Evolutionary conservation across 805 yeast species (phyloP).

Genomic region (Helenozyma baotianmanensis): DNA sequence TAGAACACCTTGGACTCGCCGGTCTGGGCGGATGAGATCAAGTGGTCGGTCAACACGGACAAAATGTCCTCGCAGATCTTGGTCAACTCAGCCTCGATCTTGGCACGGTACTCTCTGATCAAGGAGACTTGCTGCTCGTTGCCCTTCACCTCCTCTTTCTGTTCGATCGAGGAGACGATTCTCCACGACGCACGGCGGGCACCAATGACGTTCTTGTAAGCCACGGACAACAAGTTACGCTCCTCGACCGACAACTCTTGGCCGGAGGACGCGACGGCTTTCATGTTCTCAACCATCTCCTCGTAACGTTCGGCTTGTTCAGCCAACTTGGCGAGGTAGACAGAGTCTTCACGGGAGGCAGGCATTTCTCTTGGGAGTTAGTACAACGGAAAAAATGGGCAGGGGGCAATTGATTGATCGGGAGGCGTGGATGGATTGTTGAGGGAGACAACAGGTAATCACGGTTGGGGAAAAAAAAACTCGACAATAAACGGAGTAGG

Average conservation of each 20-base stretch:
- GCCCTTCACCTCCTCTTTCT: slow-evolving; percentile 96
- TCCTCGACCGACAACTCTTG: slow-evolving; percentile 96
- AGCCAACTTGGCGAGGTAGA: slow-evolving; percentile 95
- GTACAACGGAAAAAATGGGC: too few relatives aligned
- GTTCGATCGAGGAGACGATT: slow-evolving; percentile 96
- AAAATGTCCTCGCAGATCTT: slow-evolving; percentile 93
- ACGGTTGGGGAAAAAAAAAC: slow-evolving; percentile 10
- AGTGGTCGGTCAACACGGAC: slow-evolving; percentile 79
- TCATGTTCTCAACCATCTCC: slow-evolving; percentile 99
- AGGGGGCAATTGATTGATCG: slow-evolving; percentile 2
- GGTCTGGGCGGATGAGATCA: slow-evolving; percentile 89
- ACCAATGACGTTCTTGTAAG: slow-evolving; percentile 97
- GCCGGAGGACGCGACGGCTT: slow-evolving; percentile 92
- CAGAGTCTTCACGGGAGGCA: slow-evolving; percentile 94
- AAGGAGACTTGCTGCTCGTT: slow-evolving; percentile 84
- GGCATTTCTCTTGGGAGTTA: slow-evolving; percentile 44
- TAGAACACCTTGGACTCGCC: slow-evolving; percentile 98
- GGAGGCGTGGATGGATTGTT: background rate
- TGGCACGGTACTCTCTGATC: slow-evolving; percentile 90
- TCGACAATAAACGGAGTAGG: slow-evolving; percentile 16
- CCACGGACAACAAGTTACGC: slow-evolving; percentile 94
- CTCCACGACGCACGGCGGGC: slow-evolving; percentile 99
- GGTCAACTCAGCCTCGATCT: slow-evolving; percentile 88
- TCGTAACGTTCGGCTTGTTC: slow-evolving; percentile 99
- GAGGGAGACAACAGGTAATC: background rate